Evolutionary conservation across 192 early-diverging fungal species (phyloP).

Genomic region (Rhizoclosmatium globosum): DNA sequence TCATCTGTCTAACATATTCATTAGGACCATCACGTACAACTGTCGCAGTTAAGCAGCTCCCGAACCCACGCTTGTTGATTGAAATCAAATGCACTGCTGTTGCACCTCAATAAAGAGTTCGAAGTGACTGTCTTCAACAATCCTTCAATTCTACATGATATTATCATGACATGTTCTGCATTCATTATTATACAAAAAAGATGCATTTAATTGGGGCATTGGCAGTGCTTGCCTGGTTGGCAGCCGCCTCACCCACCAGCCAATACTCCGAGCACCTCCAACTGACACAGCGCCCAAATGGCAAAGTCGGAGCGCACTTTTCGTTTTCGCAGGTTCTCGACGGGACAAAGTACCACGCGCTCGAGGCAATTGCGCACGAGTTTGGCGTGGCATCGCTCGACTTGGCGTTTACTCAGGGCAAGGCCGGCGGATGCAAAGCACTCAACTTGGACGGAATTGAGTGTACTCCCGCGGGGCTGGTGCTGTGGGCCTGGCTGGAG

Average conservation of each 20-base stretch:
- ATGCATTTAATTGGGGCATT: not conserved
- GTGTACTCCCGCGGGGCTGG: constrained; percentile 71
- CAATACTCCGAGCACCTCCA: constrained; percentile 56
- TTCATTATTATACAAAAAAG: too few species aligned
- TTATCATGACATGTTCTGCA: too few species aligned
- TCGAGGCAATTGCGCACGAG: constrained; percentile 71
- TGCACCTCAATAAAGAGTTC: constrained; percentile 30
- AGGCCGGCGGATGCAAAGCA: constrained; percentile 87
- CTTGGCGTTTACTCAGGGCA: constrained; percentile 90
- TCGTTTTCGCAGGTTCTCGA: constrained; percentile 65
- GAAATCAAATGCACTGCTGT: constrained; percentile 71
- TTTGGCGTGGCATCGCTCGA: constrained; percentile 83
- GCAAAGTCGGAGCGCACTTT: constrained; percentile 84
- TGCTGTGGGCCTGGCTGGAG: constrained; percentile 57
- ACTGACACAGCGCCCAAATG: constrained; percentile 76
- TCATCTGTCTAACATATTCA: too few species aligned
- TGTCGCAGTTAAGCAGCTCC: constrained; percentile 70
- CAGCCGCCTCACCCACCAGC: not conserved
- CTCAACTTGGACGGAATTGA: constrained; percentile 50
- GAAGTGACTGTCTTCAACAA: too few species aligned
- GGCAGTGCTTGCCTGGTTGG: not conserved
- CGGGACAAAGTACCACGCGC: constrained; percentile 14
- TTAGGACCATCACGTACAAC: constrained; percentile 65
- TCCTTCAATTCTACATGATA: too few species aligned
- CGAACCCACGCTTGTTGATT: constrained; percentile 69